Base-by-base conservation (phyloP, 2,329 filamentous ascomycete genomes). In the Aspergillus pseudoviridinutans region DNA sequence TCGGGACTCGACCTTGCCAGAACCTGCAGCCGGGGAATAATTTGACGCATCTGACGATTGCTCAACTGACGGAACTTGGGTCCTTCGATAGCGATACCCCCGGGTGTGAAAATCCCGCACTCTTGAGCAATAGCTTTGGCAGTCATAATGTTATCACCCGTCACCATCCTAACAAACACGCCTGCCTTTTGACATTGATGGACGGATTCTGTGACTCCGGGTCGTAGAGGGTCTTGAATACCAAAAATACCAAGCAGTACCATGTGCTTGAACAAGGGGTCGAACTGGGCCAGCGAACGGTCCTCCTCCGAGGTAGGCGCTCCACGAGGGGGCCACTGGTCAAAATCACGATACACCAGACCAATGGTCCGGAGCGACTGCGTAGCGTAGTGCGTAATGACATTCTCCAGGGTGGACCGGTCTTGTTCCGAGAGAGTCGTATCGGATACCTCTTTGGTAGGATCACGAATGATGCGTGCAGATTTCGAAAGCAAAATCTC, bases 321-420 rank as follows among this genome's bases (percentile, higher is more conserved):
- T 50, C 82, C 81, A 59, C 79, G 83, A 4, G 91, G 91, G 32
- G 92, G 92, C 92, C 92, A 96, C 54, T 84, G 83, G 25, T 90
- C 84, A 64, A 94, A 96, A 66, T 96, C 92, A 56, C 87, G 88
- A 75, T 91, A 95, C 54, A 91, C 81, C 61, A 96, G 83, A 47
- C 87, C 90, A 64, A 96, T 95, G 1, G 92, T 95, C 61, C 92
- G 85, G 32, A 96, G 81, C 7, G 91, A 95, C 20, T 88, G 83
- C 27, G 84, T 85, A 9, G 92, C 92, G 70, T 96, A 96, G 50
- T 81, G 83, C 61, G 87, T 85, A 64, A 96, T 95, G 50, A 91
- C 79, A 24, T 80, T 77, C 62, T 84, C 83, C 61, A 96, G 71
- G 2, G 78, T 80, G 41, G 84, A 77, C 29, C 81, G 79, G 62